Percentiles rank a stretch among this genome's conserved stretches.
Evolutionary conservation across 1,139 yeast species (phyloP).

Genomic region (Pichia sp.): DNA sequence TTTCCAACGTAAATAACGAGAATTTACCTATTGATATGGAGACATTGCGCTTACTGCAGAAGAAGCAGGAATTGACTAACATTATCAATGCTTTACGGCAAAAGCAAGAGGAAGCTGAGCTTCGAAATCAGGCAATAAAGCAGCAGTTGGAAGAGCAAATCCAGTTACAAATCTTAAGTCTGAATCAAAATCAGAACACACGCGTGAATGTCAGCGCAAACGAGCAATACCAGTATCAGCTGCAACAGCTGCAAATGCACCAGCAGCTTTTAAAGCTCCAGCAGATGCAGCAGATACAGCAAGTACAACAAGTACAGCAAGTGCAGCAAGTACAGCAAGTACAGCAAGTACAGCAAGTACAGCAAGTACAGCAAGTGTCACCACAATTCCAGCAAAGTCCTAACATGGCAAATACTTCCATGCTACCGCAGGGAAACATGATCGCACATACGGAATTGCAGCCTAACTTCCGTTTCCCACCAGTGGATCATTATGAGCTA

Average conservation of each 20-base stretch:
- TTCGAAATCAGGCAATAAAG: not conserved
- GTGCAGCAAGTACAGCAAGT: no score
- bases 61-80: conserved; percentile 8
- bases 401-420: no score
- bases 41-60: conserved; percentile 4
- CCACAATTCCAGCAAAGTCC: not conserved
- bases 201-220: no score
- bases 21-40: conserved; percentile 1
- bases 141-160: not conserved
- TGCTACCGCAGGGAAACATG: no score
- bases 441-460: no score
- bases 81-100: conserved; percentile 6
- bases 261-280: no score
- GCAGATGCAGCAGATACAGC: no score
- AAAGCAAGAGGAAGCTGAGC: conserved; percentile 2
- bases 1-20: not conserved
- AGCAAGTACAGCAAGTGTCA: conserved; percentile 10
- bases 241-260: not conserved
- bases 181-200: conserved; percentile 8
- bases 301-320: no score
- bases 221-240: not conserved
- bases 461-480: no score
- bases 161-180: not conserved
- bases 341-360: no score
- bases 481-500: no score